Percentiles rank a stretch among this genome's conserved stretches.
phyloP scores from a whole-genome alignment of 176 grass and related monocot species.

The Musa itinerans region DNA sequence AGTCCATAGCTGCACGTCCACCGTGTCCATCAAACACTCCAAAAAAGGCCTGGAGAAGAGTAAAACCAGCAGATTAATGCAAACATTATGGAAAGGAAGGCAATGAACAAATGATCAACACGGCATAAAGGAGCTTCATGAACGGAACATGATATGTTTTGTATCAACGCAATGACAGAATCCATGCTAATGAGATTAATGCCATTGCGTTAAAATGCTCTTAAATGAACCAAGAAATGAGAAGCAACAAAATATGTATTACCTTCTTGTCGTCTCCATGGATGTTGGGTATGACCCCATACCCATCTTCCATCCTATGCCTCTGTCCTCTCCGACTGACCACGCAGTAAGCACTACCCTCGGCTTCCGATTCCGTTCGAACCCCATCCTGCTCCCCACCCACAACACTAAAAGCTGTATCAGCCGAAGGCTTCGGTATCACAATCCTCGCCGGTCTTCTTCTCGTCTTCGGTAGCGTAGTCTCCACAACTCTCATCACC shows the following conservation, averaged over 20 bases:
- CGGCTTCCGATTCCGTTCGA: constrained; percentile 6
- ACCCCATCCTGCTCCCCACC: constrained; percentile 4
- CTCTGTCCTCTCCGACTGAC: constrained; percentile 45
- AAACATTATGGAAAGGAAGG: no score
- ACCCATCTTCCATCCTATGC: constrained; percentile 72
- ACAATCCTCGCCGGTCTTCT: constrained; percentile 47
- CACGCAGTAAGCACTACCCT: constrained; percentile 45
- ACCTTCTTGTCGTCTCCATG: constrained; percentile 42
- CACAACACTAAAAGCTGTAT: neutral
- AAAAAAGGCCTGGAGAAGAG: constrained; percentile 55
- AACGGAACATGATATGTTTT: no score
- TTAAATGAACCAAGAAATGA: no score
- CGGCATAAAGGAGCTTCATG: no score
- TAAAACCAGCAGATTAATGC: no score
- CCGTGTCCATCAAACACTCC: constrained; percentile 89
- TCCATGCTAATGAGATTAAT: no score
- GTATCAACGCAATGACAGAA: no score
- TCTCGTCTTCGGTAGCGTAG: neutral
- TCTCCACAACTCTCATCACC: neutral
- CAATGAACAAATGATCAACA: neutral
- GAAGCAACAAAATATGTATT: neutral
- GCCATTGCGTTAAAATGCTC: no score
- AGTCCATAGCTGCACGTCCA: constrained; percentile 68
- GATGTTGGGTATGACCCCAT: constrained; percentile 24
- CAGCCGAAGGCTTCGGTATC: constrained; percentile 32